Evolutionary conservation across 441 rosid species (phyloP).

Genomic region (Erodium chrysanthum): DNA sequence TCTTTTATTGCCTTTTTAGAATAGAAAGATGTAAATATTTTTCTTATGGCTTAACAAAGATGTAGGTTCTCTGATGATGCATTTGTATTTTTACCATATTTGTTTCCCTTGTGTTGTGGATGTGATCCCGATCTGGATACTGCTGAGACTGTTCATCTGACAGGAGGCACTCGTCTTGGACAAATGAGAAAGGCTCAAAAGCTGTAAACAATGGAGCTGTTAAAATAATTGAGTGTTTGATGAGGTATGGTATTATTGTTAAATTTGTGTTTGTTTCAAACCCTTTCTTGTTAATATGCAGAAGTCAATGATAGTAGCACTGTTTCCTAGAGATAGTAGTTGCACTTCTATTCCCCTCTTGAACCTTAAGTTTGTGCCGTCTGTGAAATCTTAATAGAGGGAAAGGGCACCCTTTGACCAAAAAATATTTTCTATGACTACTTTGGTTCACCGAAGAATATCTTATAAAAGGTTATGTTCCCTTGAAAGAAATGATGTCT

Average conservation of each 20-base stretch:
- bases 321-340: neutral
- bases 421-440: no score
- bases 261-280: neutral
- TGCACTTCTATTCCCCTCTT: no score
- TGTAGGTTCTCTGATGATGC: neutral
- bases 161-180: conserved; percentile 56
- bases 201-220: conserved; percentile 47
- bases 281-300: neutral
- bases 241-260: conserved; percentile 37
- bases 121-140: neutral
- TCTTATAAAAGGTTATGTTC: neutral
- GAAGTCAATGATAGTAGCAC: neutral
- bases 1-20: no score
- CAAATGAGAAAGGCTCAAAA: conserved; percentile 23
- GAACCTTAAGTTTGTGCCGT: no score
- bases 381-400: no score
- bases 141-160: conserved; percentile 16
- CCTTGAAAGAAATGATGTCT: neutral
- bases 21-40: no score
- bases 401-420: no score
- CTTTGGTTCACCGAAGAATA: neutral
- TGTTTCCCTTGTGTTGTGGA: no score
- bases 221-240: conserved; percentile 43
- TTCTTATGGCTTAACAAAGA: neutral
- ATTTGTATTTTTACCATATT: neutral